Evolutionary conservation across 179 eudicot genomes (phyloP).

Genomic region (Actinidia chinensis): DNA sequence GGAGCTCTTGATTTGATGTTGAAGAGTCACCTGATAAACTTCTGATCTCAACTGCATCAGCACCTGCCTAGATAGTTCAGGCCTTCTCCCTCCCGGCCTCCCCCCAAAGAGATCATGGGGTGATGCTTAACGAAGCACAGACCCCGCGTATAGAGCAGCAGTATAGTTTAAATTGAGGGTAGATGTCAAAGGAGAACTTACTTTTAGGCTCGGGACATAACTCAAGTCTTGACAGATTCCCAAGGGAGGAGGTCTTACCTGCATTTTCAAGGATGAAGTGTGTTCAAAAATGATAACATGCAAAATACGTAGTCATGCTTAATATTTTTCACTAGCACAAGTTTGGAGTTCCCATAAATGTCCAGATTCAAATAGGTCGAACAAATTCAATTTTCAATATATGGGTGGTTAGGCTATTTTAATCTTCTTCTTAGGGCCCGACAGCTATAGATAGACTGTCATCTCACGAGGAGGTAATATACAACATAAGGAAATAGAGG

Average conservation of each 20-base stretch:
- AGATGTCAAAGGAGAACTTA: constrained; percentile 76
- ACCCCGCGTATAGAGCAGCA: constrained; percentile 80
- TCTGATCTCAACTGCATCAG: constrained; percentile 91
- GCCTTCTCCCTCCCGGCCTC: constrained; percentile 98
- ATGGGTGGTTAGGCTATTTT: no score
- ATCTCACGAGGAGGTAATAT: no score
- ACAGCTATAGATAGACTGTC: no score
- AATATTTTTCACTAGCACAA: no score
- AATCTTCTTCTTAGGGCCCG: no score
- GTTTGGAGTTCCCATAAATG: no score
- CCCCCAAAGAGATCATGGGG: constrained; percentile 98
- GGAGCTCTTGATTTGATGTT: constrained; percentile 24
- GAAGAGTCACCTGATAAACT: constrained; percentile 58
- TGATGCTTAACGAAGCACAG: constrained; percentile 92
- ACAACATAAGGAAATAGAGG: no score
- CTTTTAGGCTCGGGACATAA: constrained; percentile 85
- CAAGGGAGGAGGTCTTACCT: constrained; percentile 88
- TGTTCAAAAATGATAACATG: not conserved
- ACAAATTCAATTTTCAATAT: no score
- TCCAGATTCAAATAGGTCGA: no score
- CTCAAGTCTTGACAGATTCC: constrained; percentile 72
- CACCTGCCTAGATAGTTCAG: constrained; percentile 89
- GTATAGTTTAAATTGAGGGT: constrained; percentile 75
- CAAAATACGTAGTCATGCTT: no score
- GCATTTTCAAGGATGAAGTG: constrained; percentile 18